phyloP scores from a whole-genome alignment of 73 alveolate genomes.

The Effrenium voratum region DNA sequence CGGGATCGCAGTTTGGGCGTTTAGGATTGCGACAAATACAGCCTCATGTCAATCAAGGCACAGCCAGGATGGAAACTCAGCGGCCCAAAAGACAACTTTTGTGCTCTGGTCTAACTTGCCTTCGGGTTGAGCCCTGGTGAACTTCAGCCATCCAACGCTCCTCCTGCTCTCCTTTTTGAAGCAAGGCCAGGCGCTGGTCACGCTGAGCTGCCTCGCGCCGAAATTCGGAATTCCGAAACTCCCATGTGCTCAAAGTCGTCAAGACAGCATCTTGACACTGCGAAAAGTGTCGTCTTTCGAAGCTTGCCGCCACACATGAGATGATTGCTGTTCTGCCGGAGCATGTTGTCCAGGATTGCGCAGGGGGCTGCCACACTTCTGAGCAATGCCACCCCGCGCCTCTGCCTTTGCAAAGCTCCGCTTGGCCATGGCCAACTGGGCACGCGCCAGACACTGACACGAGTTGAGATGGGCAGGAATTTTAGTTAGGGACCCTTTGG shows the following conservation, averaged over 20 bases:
- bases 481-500: not conserved
- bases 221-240: not conserved
- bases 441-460: not conserved
- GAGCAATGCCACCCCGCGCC: not conserved
- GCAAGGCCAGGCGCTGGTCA: too few species aligned
- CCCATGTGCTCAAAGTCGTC: not conserved
- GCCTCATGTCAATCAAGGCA: too few species aligned
- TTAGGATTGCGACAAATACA: too few species aligned
- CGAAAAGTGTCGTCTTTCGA: not conserved
- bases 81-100: too few species aligned
- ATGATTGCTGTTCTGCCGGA: not conserved
- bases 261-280: not conserved
- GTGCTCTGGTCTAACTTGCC: too few species aligned
- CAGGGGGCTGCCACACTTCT: not conserved
- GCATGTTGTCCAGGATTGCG: too few species aligned
- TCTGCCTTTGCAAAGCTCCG: slow-evolving; percentile 26
- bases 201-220: not conserved
- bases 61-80: too few species aligned
- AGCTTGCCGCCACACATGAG: not conserved
- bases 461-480: not conserved
- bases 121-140: too few species aligned
- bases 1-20: too few species aligned
- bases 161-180: too few species aligned
- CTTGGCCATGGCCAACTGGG: slow-evolving; percentile 33
- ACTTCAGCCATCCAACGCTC: too few species aligned